Evolutionary conservation across 2,329 filamentous ascomycete species (phyloP), one percentile per base, ranked within the genome.

Genomic region (Aspergillus fumigatiaffinis): DNA sequence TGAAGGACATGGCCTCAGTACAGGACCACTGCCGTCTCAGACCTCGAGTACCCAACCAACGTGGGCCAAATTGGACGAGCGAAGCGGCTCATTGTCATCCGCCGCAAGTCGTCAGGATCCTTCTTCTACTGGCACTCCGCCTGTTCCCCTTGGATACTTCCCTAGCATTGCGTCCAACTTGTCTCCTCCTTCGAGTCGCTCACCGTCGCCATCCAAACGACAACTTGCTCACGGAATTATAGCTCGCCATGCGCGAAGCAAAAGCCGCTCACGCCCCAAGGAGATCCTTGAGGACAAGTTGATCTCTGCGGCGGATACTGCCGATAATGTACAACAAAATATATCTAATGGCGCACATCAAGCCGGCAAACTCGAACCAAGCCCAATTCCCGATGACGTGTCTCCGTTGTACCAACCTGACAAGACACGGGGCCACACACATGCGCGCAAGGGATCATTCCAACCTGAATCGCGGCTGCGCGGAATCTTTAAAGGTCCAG

Each of bases 401-500:
- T 63, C 65, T 20, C 63, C 66, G n/a, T 52, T 56, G n/a, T 61
- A 67, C 57, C 53, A 52, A 23, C 66, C 72, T 32, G 68, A 68
- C 17, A 63, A 58, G 52, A 32, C 23, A 17, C 61, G 52, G 23
- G 53, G 57, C 12, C 66, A 64, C 23, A 54, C 60, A 21, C 67
- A 63, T 53, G 60, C 62, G 21, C 62, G 68, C 21, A 76, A 70
- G 44, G 68, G 66, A 1, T 57, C 61, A 3, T 54, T 63, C 48
- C 55, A 79, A 70, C 63, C 77, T 76, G 67, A 85, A 77, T 84
- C 84, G 9, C 85, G 84, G 38, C 79, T 91, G 8, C 84, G 87
- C 46, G 86, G 88, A 6, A 87, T 96, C 50, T 88, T 96, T 74
- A 93, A 91, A 74, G 87, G 87, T 0, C 67, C 67, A 2, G 84